Evolutionary conservation across 148 eudicot genomes (phyloP), one percentile per base, ranked within the genome.

Genomic region (Drosera capensis): DNA sequence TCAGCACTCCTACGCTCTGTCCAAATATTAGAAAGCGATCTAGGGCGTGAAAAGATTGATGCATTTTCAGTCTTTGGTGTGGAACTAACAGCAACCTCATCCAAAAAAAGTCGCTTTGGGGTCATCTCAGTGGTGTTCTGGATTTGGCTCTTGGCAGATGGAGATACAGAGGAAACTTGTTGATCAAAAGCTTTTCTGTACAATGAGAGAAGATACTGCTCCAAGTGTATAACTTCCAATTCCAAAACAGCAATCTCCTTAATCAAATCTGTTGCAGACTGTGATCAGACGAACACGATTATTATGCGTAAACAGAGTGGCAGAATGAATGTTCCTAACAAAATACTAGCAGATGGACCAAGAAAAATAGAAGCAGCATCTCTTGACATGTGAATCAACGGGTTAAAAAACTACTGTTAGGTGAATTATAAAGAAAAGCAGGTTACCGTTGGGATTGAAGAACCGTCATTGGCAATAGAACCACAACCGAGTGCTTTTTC

Each of bases 141-240:
- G 41, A 28, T 59, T 51, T 66, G 77, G 48, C 65, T 72, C 46
- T 71, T 78, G 21, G 52, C 35, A 28, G 65, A 46, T 19, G 86
- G 86, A 47, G 97, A 71, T 19, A 71, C 59, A 2, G 81, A 63
- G 42, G 84, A 60, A 8, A 57, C 48, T 62, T 80, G 87, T 68
- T 78, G 90, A 59, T 78, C 95, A 64, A 90, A 90, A 38, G 99
- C 94, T 70, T 76, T 74, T 45, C 95, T 65, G 65, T 90, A 90
- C 17, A 90, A 56, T 15, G 95, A 71, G 50, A 90, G 86, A 60
- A 90, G 93, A 67, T 90, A 81, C 40, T 79, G 87, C 60, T 90
- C 99, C 71, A 90, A 68, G 62, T 84, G 75, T 51, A 58, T 71
- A 15, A 90, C 99, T 74, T 90, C 99, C 44, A 80, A 45, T 63